phyloP scores from a whole-genome alignment of 1,139 yeast genomes.

The Blastobotrys serpentis region DNA sequence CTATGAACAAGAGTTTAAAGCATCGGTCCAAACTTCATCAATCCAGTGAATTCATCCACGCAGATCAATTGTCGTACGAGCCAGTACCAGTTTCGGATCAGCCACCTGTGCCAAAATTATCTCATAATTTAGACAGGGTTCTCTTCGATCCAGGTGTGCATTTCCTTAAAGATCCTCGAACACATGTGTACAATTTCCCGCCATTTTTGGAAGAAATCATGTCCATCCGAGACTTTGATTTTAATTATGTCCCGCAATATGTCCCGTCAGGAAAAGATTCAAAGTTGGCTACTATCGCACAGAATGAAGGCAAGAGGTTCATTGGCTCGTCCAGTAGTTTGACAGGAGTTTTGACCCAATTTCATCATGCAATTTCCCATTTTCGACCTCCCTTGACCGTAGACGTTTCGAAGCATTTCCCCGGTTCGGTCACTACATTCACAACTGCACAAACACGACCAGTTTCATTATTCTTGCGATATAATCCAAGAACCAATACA shows the following conservation, averaged over 20 bases:
- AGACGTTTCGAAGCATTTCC: conserved; percentile 48
- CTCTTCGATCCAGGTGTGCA: conserved; percentile 85
- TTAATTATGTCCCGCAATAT: conserved; percentile 55
- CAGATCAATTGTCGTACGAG: conserved; percentile 19
- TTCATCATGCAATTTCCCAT: conserved; percentile 68
- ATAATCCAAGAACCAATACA: conserved; percentile 39
- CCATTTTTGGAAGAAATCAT: conserved; percentile 61
- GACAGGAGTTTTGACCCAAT: conserved; percentile 71
- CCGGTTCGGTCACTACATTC: conserved; percentile 33
- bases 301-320: conserved; percentile 44
- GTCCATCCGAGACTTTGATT: conserved; percentile 67
- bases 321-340: conserved; percentile 86
- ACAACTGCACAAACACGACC: conserved; percentile 44
- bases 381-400: conserved; percentile 50
- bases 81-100: conserved; percentile 29
- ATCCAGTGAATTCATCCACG: conserved; percentile 3
- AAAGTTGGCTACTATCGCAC: conserved; percentile 51
- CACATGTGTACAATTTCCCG: conserved; percentile 68
- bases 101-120: conserved; percentile 47
- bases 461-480: conserved; percentile 45
- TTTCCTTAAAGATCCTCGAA: conserved; percentile 70
- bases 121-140: conserved; percentile 65
- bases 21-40: too few species aligned
- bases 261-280: conserved; percentile 68
- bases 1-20: too few species aligned